A percentile compares a stretch with the other conserved stretches of the same genome.
Conservation (phyloP, 441 rosid species). For the Jatropha multifida region DNA sequence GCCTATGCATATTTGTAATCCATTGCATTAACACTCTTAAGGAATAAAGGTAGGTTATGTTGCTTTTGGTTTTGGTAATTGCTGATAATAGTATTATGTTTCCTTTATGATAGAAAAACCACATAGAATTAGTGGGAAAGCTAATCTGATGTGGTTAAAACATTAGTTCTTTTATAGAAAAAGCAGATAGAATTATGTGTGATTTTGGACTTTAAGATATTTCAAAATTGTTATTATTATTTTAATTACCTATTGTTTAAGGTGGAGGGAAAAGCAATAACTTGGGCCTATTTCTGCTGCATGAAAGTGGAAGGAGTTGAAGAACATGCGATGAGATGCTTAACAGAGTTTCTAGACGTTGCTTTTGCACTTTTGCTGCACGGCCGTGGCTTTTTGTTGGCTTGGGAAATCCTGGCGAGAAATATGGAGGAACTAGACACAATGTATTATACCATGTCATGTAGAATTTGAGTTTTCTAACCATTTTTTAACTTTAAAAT, state of each 20-base stretch:
- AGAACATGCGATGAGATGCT: slow-evolving; percentile 27
- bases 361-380: slow-evolving; percentile 47
- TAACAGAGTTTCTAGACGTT: slow-evolving; percentile 36
- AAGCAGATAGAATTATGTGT: too few relatives aligned
- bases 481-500: slow-evolving; percentile 9
- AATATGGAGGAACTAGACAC: slow-evolving; percentile 78
- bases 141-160: too few relatives aligned
- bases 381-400: slow-evolving; percentile 86
- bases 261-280: not conserved
- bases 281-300: not conserved
- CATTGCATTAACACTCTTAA: not conserved
- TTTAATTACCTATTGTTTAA: not conserved
- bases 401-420: slow-evolving; percentile 92
- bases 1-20: not conserved
- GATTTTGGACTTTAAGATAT: too few relatives aligned
- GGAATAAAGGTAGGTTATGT: not conserved
- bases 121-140: not conserved
- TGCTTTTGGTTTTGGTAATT: not conserved
- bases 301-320: not conserved
- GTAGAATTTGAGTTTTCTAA: not conserved
- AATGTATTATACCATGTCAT: slow-evolving; percentile 44
- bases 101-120: not conserved
- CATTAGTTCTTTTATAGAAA: too few relatives aligned
- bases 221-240: too few relatives aligned
- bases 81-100: not conserved